Conservation (phyloP, 2,329 filamentous ascomycete species). For the Curvularia sp. region DNA sequence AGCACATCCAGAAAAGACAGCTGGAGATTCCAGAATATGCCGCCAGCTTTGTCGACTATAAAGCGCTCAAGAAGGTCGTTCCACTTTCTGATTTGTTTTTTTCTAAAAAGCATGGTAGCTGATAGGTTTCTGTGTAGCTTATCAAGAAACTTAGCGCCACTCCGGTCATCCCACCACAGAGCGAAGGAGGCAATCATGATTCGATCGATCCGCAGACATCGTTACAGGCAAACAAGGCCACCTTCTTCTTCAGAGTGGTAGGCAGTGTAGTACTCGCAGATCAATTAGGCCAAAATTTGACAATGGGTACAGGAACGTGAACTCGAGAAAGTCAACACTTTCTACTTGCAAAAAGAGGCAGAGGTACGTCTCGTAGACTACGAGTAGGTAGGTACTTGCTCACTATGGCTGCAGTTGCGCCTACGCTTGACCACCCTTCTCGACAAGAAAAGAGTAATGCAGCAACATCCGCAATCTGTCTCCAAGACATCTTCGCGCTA, state of each 20-base stretch:
- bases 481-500: slow-evolving; percentile 93
- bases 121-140: slow-evolving; percentile 66
- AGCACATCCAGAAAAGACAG: slow-evolving; percentile 98
- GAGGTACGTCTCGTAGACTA: slow-evolving; percentile 69
- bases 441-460: slow-evolving; percentile 92
- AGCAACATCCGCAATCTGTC: slow-evolving; percentile 76
- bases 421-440: slow-evolving; percentile 88
- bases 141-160: slow-evolving; percentile 98
- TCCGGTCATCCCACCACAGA: slow-evolving; percentile 79
- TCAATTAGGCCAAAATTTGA: slow-evolving; percentile 14
- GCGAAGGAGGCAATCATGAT: slow-evolving; percentile 61
- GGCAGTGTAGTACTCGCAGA: slow-evolving; percentile 37
- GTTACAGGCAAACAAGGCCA: slow-evolving; percentile 95
- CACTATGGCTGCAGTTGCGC: slow-evolving; percentile 73
- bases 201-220: slow-evolving; percentile 80
- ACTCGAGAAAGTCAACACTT: slow-evolving; percentile 96
- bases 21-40: slow-evolving; percentile 99
- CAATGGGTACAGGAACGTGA: slow-evolving; percentile 77
- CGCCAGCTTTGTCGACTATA: slow-evolving; percentile 98
- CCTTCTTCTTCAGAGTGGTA: slow-evolving; percentile 98
- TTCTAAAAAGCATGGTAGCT: slow-evolving; percentile 9
- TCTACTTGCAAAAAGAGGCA: slow-evolving; percentile 97
- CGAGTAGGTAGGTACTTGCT: slow-evolving; percentile 21
- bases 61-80: slow-evolving; percentile 93
- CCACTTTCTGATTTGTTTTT: slow-evolving; percentile 3